Evolutionary conservation across 176 grass and related monocot species (phyloP).

Genomic region (Oryza meyeriana): DNA sequence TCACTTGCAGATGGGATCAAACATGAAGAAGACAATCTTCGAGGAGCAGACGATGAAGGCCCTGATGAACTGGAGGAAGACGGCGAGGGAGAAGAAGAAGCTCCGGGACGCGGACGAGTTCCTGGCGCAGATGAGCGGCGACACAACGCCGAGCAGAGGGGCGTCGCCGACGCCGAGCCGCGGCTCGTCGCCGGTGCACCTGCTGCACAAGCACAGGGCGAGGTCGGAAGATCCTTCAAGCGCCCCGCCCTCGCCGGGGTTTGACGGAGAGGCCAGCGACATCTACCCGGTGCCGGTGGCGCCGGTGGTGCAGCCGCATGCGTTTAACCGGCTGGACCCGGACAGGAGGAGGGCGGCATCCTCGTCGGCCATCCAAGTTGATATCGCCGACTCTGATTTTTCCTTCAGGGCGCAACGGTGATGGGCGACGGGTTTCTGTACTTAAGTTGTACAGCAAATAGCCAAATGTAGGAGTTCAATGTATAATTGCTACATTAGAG

Average conservation of each 20-base stretch:
- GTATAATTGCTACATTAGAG: conserved; percentile 5
- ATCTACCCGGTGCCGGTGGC: conserved; percentile 25
- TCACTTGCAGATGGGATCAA: conserved; percentile 69
- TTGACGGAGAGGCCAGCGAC: conserved; percentile 12
- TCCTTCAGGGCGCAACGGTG: conserved; percentile 43
- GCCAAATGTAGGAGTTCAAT: background rate
- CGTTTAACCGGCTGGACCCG: background rate
- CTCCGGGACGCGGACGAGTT: conserved; percentile 22
- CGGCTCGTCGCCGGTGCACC: conserved; percentile 40
- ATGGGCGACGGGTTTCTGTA: background rate
- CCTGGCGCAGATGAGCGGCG: conserved; percentile 15
- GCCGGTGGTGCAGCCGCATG: background rate
- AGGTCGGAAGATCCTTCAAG: conserved; percentile 32
- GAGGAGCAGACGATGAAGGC: conserved; percentile 88
- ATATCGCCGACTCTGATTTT: conserved; percentile 36
- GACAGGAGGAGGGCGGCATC: conserved; percentile 15
- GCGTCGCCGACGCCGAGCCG: conserved; percentile 38
- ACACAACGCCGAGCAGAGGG: conserved; percentile 29
- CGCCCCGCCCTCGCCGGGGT: conserved; percentile 26
- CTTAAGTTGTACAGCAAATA: conserved; percentile 23
- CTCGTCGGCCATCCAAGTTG: background rate
- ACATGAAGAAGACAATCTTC: conserved; percentile 93
- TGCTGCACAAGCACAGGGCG: conserved; percentile 41
- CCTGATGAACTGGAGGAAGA: conserved; percentile 58
- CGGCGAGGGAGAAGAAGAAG: conserved; percentile 52